Evolutionary conservation across 139 green algal genomes (phyloP).

Genomic region (Picochlorum sp.): DNA sequence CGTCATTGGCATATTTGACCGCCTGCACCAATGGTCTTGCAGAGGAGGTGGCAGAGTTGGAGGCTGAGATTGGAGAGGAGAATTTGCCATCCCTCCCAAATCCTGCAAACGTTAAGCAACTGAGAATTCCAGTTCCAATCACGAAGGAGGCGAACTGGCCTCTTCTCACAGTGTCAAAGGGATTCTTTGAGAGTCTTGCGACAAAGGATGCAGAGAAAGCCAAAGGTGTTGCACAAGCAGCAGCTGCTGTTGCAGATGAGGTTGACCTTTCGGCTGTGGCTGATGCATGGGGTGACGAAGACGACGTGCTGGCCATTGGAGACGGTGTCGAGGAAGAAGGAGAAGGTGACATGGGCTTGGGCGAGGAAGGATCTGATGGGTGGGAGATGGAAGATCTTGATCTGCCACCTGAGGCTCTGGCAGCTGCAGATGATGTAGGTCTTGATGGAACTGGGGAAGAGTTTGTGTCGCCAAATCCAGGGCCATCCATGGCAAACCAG

Average conservation of each 20-base stretch:
- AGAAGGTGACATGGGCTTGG: slow-evolving; percentile 24
- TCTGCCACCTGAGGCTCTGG: slow-evolving; percentile 34
- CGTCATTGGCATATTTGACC: slow-evolving; percentile 84
- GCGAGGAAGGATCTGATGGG: slow-evolving; percentile 62
- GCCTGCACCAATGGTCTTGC: slow-evolving; percentile 76
- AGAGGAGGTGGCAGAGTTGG: slow-evolving; percentile 56
- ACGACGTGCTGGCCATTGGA: slow-evolving; percentile 47
- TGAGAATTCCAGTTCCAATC: slow-evolving; percentile 65
- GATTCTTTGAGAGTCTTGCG: slow-evolving; percentile 90
- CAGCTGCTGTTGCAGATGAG: slow-evolving; percentile 34
- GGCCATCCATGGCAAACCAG: slow-evolving; percentile 57
- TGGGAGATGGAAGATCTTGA: slow-evolving; percentile 98
- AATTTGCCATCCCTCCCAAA: slow-evolving; percentile 19
- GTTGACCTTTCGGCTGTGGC: slow-evolving; percentile 55
- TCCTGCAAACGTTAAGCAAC: slow-evolving; percentile 25
- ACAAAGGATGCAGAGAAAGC: slow-evolving; percentile 44
- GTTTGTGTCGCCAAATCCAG: slow-evolving; percentile 75
- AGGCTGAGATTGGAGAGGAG: slow-evolving; percentile 38
- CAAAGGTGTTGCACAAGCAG: slow-evolving; percentile 13
- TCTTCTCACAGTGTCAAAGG: slow-evolving; percentile 92
- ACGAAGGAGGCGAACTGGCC: slow-evolving; percentile 93
- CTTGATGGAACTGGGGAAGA: background rate
- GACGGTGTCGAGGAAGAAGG: slow-evolving; percentile 19
- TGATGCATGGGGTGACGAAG: slow-evolving; percentile 74
- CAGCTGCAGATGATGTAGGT: slow-evolving; percentile 6